These are phyloP conservation scores for Marvania coccoides DNA, from an alignment of 139 green algal species.

Conservation along the genomic window DNA sequence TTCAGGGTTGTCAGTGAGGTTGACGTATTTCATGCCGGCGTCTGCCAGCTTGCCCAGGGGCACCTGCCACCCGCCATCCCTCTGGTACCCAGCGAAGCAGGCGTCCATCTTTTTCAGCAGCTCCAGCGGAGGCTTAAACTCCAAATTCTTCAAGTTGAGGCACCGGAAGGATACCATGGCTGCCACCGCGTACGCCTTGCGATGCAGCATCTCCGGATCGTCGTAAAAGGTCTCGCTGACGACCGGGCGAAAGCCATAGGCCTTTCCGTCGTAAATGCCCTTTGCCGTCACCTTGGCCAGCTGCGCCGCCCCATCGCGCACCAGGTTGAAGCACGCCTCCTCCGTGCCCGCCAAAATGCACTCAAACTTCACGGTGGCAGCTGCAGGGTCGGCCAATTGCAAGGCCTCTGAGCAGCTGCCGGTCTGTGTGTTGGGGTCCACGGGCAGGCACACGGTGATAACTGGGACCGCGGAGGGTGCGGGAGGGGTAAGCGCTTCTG, in stretches of 20 bases:
- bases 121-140: background rate
- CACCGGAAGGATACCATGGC: background rate
- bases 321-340: background rate
- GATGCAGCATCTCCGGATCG: background rate
- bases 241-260: background rate
- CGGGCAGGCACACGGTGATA: no score
- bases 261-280: background rate
- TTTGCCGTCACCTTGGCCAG: background rate
- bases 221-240: background rate
- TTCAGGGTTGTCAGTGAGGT: no score
- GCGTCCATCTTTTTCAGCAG: background rate
- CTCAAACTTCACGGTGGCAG: background rate
- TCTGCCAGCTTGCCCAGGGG: background rate
- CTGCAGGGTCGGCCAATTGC: background rate
- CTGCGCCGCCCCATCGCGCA: background rate
- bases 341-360: background rate
- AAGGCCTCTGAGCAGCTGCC: no score
- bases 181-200: constrained; percentile 1
- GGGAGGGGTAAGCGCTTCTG: no score
- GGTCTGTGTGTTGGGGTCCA: no score
- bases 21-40: background rate
- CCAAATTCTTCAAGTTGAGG: background rate
- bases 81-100: background rate
- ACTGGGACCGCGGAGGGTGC: no score
- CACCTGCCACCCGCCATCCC: background rate